Base-by-base conservation (phyloP, 345 rosid species). In the Heritiera fomes region DNA sequence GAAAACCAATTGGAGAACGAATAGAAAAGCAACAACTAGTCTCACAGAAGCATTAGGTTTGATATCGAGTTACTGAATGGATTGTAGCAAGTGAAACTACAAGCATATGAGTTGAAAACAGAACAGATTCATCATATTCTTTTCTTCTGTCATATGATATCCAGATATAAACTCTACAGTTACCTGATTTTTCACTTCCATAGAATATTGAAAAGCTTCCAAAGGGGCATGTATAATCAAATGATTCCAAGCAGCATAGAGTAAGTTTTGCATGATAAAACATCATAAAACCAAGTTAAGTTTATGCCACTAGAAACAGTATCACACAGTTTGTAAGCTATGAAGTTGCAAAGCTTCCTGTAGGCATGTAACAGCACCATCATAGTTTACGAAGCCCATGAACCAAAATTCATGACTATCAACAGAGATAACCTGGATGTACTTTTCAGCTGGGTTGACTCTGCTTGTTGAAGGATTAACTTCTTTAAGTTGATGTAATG, bases 401-500 rank as follows among this genome's bases (percentile, higher is more conserved):
- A 89, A 87, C 92, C 91, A 91, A 72, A 89, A 91, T 82, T 88
- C 90, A 73, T 82, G 91, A 71, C 83, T 82, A 49, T 90, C 94
- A 12, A 86, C 84, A 1, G 92, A 90, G 62, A 82, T 83, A 60
- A 89, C 86, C 83, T 89, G 94, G 63, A 90, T 82, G 77, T 90
- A 90, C 83, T 89, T 90, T 81, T 90, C 94, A n/a, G 91, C 75
- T 1, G 89, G 78, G 78, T 90, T 89, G 72, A 65, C 78, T 53
- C 76, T 82, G 82, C 88, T 86, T 70, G 87, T 55, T 32, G 92
- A 90, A 75, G 94, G 94, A 79, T 87, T 90, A 11, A 87, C 82
- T 1, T 83, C 86, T 81, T 87, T 86, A 72, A 90, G 89, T 73
- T 88, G 90, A 78, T 88, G 90, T 60, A 86, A 82, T 34, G 90